phyloP scores from a whole-genome alignment of 2,329 filamentous ascomycete genomes.

The Pseudogymnoascus sp. region DNA sequence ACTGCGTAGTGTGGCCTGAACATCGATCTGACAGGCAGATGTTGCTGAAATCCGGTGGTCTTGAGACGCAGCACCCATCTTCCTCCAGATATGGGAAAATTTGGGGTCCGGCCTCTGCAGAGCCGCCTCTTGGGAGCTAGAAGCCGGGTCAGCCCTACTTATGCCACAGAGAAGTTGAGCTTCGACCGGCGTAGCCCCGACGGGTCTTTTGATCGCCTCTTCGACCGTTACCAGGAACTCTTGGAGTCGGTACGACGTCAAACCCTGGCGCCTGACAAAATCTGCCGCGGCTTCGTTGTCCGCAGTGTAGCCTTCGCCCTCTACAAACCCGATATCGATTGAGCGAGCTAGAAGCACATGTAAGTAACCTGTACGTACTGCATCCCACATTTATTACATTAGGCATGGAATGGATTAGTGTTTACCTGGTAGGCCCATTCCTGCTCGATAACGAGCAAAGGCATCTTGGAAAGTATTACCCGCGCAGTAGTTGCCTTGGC shows the following conservation, averaged over 20 bases:
- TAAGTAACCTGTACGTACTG: background rate
- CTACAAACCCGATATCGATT: constrained; percentile 17
- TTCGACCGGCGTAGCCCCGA: background rate
- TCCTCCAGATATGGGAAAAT: background rate
- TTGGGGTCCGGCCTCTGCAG: background rate
- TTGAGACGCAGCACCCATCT: background rate
- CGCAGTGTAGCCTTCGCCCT: constrained; percentile 10
- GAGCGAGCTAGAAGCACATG: constrained; percentile 8
- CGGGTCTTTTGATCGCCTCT: constrained; percentile 16
- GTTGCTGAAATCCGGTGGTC: background rate
- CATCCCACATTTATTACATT: background rate
- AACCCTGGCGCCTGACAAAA: constrained; percentile 10
- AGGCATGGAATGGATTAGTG: background rate
- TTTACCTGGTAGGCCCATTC: background rate
- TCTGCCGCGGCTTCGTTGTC: constrained; percentile 13
- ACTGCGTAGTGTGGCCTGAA: background rate
- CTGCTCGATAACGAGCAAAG: background rate
- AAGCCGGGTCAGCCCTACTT: background rate
- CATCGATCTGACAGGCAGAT: background rate
- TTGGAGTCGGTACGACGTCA: constrained; percentile 12
- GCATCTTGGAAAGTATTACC: constrained; percentile 13
- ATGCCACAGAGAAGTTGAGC: background rate
- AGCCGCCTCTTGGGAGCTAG: background rate
- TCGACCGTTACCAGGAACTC: constrained; percentile 21
- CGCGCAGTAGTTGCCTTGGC: constrained; percentile 13